Evolutionary conservation across 2,329 filamentous ascomycete species (phyloP).

Genomic region (Aspergillus floridensis): DNA sequence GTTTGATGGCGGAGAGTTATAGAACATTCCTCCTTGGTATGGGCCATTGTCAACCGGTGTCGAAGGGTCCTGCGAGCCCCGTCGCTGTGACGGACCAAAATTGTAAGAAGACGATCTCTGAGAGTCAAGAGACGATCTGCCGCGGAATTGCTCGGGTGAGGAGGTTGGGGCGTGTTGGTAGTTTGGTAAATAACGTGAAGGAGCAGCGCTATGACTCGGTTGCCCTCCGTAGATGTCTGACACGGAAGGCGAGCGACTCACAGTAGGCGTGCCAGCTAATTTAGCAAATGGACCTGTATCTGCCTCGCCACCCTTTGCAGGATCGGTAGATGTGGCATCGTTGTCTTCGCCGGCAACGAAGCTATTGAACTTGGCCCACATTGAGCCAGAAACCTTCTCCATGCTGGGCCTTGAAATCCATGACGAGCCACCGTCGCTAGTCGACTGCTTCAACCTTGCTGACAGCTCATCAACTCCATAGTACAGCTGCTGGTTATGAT

Average conservation of each 20-base stretch:
- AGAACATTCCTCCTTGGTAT: constrained; percentile 31
- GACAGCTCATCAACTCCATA: constrained; percentile 77
- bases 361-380: constrained; percentile 92
- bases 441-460: constrained; percentile 78
- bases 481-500: constrained; percentile 76
- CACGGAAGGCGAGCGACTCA: constrained; percentile 70
- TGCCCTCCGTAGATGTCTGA: constrained; percentile 69
- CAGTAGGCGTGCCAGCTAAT: constrained; percentile 70
- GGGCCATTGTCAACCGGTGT: constrained; percentile 33
- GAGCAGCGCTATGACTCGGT: constrained; percentile 31
- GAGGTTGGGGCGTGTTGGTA: constrained; percentile 48
- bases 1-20: constrained; percentile 30
- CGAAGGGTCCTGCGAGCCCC: constrained; percentile 38
- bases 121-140: constrained; percentile 50
- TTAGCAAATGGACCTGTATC: constrained; percentile 79
- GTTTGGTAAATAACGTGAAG: constrained; percentile 46
- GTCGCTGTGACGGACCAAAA: constrained; percentile 34
- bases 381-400: constrained; percentile 87
- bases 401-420: constrained; percentile 96
- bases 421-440: constrained; percentile 74
- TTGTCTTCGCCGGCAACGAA: constrained; percentile 91
- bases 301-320: constrained; percentile 54
- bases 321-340: constrained; percentile 59
- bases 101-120: constrained; percentile 43
- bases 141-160: constrained; percentile 52